These are phyloP conservation scores for Rhytidiadelphus loreus DNA, from an alignment of 225 moss, liverwort and hornwort genomes.

Conservation along the genomic window DNA sequence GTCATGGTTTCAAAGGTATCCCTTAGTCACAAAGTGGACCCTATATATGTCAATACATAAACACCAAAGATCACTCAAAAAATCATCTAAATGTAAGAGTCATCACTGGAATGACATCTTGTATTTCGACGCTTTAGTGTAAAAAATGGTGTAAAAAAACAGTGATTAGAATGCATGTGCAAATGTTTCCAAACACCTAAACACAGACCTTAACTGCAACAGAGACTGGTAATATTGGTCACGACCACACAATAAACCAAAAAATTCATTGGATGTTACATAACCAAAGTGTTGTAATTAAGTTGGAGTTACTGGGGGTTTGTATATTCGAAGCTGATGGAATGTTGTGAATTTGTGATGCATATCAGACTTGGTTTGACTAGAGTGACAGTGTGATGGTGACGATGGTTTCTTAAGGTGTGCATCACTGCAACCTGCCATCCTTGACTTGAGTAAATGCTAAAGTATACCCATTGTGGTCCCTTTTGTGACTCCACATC, in stretches of 20 bases:
- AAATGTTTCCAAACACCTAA: neutral
- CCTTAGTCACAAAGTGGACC: neutral
- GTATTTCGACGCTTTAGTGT: neutral
- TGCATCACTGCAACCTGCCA: neutral
- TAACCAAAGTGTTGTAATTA: neutral
- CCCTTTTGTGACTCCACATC: neutral
- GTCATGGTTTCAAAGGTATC: neutral
- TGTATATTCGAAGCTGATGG: neutral
- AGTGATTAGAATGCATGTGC: neutral
- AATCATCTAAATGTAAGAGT: neutral
- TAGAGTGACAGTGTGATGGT: too few species aligned
- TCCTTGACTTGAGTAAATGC: neutral
- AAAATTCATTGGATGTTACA: neutral
- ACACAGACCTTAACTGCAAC: too few species aligned
- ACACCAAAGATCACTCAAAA: neutral
- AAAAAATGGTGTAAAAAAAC: accelerated
- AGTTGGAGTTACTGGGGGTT: accelerated
- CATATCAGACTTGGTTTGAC: neutral
- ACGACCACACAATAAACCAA: neutral
- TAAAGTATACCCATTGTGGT: too few species aligned
- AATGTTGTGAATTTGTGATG: neutral
- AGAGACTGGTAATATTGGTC: accelerated
- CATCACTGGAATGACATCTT: accelerated
- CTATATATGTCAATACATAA: neutral
- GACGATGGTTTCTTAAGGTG: neutral